Evolutionary conservation across 2,329 filamentous ascomycete genomes (phyloP), one percentile per base, ranked within the genome.

Genomic region (Scedosporium aurantiacum): DNA sequence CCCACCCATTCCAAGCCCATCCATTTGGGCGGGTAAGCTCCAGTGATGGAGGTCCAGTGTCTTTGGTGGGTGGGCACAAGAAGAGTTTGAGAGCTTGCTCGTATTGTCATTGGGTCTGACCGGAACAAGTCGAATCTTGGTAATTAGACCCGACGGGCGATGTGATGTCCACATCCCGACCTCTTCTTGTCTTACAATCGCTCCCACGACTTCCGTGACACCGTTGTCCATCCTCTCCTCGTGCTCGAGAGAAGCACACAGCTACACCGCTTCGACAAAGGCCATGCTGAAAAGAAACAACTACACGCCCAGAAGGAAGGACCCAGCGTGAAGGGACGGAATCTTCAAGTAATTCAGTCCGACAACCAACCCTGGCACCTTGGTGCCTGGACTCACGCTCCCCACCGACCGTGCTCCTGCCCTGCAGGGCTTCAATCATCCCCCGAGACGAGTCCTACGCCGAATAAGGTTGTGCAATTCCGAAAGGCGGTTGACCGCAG

Each of bases 1-100:
- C 67, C 68, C 68, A 69, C 69, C 70, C 64, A 67, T 64, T 60
- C 63, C 62, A 61, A 71, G 66, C 64, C 65, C 64, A 65, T 63
- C 64, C 66, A 47, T 63, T 61, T 64, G 64, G 63, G 60, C 59
- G 63, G 63, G 62, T 62, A 66, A 65, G 61, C 62, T 63, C 62
- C 58, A 23, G 37, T 8, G 23, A 32, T 40, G 14, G 54, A 57
- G 27, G 54, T 41, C 58, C 50, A 50, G n/a, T n/a, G n/a, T n/a
- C n/a, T n/a, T 12, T 37, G 23, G 28, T 62, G 56, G 27, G 52
- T 59, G 60, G 40, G 61, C 27, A 57, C 59, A 3, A 37, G 10
- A 10, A 12, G 4, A 8, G 32, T 37, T 41, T 40, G 25, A 54
- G 40, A 8, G 32, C 32, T 47, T 60, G n/a, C 59, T 60, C 55